Percentiles rank a stretch among this genome's conserved stretches.
These are phyloP conservation scores for Saxophila tyrrhenica DNA, from an alignment of 495 filamentous ascomycete genomes.

Conservation along the genomic window DNA sequence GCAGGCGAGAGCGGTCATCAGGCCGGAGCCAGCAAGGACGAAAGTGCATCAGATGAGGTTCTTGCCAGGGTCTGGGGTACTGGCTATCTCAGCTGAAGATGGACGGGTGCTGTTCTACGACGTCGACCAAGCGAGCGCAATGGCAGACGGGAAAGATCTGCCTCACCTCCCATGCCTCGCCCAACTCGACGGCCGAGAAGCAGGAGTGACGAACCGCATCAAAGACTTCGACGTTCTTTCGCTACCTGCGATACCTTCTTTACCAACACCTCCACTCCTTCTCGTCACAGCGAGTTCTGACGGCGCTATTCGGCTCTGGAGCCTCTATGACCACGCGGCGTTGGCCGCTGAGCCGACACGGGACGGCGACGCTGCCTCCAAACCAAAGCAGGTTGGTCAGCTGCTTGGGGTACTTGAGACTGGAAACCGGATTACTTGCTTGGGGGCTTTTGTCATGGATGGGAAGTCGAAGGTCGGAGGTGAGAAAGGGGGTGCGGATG, in stretches of 20 bases:
- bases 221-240: conserved; percentile 75
- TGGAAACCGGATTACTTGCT: conserved; percentile 77
- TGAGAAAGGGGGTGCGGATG: conserved; percentile 36
- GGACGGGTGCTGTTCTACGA: conserved; percentile 79
- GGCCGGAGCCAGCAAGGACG: conserved; percentile 49
- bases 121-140: conserved; percentile 31
- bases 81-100: conserved; percentile 86
- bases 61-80: conserved; percentile 41
- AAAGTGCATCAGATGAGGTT: conserved; percentile 80
- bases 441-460: conserved; percentile 76
- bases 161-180: conserved; percentile 46
- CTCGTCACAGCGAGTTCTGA: conserved; percentile 74
- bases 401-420: conserved; percentile 74
- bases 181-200: conserved; percentile 63
- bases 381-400: conserved; percentile 50
- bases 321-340: conserved; percentile 24
- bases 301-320: conserved; percentile 68
- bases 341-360: not conserved
- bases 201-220: conserved; percentile 56
- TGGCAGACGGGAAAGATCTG: conserved; percentile 27
- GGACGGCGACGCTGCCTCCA: conserved; percentile 5
- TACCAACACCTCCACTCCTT: conserved; percentile 38
- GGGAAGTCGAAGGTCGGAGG: conserved; percentile 36
- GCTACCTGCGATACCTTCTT: conserved; percentile 19
- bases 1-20: conserved; percentile 57